phyloP scores from a whole-genome alignment of 106 monocot species.

The Dioscorea zingiberensis region DNA sequence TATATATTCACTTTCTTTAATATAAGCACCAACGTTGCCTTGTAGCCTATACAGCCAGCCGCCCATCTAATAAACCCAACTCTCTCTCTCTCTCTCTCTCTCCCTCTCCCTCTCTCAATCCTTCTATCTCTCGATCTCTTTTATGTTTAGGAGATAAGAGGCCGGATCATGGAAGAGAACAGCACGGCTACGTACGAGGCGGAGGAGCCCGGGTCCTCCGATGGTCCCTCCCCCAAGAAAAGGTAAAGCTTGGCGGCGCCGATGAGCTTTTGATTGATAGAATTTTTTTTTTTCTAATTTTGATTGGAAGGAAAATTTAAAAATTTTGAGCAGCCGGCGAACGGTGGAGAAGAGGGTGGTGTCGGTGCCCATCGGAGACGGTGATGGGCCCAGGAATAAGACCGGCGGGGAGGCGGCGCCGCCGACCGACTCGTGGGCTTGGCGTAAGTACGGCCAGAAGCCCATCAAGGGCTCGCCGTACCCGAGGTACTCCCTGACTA shows the following conservation, averaged over 20 bases:
- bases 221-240: constrained; percentile 3
- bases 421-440: constrained; percentile 67
- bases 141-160: constrained; percentile 4
- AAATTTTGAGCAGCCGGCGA: constrained; percentile 26
- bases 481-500: constrained; percentile 33
- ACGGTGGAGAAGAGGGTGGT: constrained; percentile 65
- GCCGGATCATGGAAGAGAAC: constrained; percentile 5
- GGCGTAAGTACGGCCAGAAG: constrained; percentile 89
- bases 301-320: too few species aligned
- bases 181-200: background rate
- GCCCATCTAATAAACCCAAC: background rate
- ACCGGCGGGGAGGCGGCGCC: constrained; percentile 44
- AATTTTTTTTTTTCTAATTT: background rate
- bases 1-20: background rate
- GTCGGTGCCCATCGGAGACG: constrained; percentile 47
- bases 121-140: too few species aligned
- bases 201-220: too few species aligned
- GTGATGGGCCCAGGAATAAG: constrained; percentile 40
- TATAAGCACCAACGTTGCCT: background rate
- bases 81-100: background rate
- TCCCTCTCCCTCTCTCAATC: too few species aligned
- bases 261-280: background rate
- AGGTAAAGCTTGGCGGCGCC: background rate
- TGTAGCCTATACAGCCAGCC: background rate
- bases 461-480: constrained; percentile 83